Conservation (phyloP, 768 basidiomycete genomes). For the Zangia roseola region DNA sequence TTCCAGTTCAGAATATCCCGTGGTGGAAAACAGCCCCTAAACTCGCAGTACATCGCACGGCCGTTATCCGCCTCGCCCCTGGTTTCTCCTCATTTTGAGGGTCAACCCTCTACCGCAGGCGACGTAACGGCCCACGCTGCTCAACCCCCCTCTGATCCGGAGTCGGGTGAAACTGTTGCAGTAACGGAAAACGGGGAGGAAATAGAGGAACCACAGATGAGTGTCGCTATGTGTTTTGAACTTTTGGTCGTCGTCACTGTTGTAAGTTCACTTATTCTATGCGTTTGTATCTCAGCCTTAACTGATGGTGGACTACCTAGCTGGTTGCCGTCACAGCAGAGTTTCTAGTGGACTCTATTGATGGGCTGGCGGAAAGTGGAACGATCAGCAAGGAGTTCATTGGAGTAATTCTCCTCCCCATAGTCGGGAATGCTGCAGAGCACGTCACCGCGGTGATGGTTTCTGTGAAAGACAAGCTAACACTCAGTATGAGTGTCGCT, state of each 20-base stretch:
- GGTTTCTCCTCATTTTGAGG: slow-evolving; percentile 7
- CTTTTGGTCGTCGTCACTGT: slow-evolving; percentile 62
- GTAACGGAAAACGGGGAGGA: slow-evolving; percentile 21
- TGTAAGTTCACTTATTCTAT: slow-evolving; percentile 38
- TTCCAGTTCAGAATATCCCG: slow-evolving; percentile 24
- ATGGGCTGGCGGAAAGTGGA: slow-evolving; percentile 59
- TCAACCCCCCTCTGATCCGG: slow-evolving; percentile 9
- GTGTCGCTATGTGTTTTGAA: slow-evolving; percentile 49
- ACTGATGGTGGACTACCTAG: slow-evolving; percentile 30
- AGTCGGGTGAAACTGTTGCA: neutral
- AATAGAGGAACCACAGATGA: slow-evolving; percentile 50
- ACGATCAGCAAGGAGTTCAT: slow-evolving; percentile 77
- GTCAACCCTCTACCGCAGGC: neutral
- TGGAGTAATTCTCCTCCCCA: slow-evolving; percentile 84
- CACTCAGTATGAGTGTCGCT: slow-evolving; percentile 83
- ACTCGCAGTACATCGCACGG: slow-evolving; percentile 1
- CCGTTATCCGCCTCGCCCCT: slow-evolving; percentile 5
- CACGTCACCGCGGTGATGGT: slow-evolving; percentile 91
- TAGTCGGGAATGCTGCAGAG: slow-evolving; percentile 94
- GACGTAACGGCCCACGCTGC: neutral
- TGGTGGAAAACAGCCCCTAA: slow-evolving; percentile 6
- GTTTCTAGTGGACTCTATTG: slow-evolving; percentile 77
- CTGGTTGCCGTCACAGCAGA: slow-evolving; percentile 60
- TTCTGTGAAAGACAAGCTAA: slow-evolving; percentile 88
- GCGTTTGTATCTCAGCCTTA: no score